phyloP scores from a whole-genome alignment of 1,284 basidiomycete genomes.

The Ganoderma boninense region DNA sequence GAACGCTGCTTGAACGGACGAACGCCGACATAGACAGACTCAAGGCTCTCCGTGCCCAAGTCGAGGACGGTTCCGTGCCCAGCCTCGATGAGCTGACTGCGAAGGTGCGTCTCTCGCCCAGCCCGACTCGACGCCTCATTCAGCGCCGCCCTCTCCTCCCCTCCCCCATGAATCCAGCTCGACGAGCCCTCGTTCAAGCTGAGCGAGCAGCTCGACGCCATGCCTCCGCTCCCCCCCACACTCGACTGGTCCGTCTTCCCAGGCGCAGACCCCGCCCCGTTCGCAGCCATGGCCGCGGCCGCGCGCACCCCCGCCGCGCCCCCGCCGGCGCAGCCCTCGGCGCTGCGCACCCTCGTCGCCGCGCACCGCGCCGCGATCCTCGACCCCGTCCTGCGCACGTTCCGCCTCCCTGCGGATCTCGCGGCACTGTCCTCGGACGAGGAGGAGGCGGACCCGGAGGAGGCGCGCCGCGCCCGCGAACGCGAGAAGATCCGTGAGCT shows the following conservation, averaged over 20 bases:
- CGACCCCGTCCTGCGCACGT: conserved; percentile 6
- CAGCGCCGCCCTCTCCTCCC: conserved; percentile 22
- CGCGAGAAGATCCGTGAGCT: conserved; percentile 62
- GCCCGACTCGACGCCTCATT: neutral
- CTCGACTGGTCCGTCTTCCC: conserved; percentile 63
- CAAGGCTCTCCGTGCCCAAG: conserved; percentile 50
- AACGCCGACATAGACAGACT: conserved; percentile 67
- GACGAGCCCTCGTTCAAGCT: conserved; percentile 46
- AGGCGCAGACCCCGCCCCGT: conserved; percentile 52
- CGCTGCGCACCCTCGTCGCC: conserved; percentile 9
- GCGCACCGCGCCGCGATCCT: conserved; percentile 3
- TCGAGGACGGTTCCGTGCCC: conserved; percentile 42
- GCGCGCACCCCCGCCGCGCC: conserved; percentile 22
- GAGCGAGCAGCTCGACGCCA: conserved; percentile 50
- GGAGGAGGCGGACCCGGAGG: conserved; percentile 48
- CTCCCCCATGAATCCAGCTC: conserved; percentile 25
- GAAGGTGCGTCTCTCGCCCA: conserved; percentile 43
- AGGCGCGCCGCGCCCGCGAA: conserved; percentile 52
- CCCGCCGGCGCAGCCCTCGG: neutral
- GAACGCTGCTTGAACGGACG: conserved; percentile 61
- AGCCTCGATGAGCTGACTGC: conserved; percentile 41
- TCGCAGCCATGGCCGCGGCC: conserved; percentile 53
- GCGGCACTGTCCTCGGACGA: conserved; percentile 38
- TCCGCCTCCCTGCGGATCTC: conserved; percentile 14
- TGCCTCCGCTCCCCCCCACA: conserved; percentile 48